phyloP scores from a whole-genome alignment of 345 rosid genomes.

The Iberis pinnata region DNA sequence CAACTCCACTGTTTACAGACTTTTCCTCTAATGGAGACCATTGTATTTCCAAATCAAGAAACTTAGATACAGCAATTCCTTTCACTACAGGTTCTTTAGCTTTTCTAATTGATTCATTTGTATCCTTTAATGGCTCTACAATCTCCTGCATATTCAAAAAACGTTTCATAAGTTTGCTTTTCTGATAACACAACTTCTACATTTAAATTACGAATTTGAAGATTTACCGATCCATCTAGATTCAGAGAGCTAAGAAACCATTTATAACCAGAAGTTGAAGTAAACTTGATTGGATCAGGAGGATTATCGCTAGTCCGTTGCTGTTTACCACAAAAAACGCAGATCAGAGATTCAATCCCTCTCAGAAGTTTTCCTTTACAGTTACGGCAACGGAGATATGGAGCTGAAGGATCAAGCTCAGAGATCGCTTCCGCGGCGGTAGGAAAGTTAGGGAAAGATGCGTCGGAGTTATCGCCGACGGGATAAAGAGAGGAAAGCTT shows the following conservation, averaged over 20 bases:
- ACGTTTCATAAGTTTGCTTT: neutral
- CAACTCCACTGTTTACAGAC: constrained; percentile 14
- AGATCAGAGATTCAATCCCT: constrained; percentile 50
- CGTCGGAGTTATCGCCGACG: constrained; percentile 26
- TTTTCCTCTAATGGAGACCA: constrained; percentile 47
- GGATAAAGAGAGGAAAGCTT: constrained; percentile 52
- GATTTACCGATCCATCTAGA: constrained; percentile 69
- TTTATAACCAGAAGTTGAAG: constrained; percentile 47
- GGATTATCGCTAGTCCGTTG: constrained; percentile 34
- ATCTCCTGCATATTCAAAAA: constrained; percentile 49
- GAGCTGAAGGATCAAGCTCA: constrained; percentile 53
- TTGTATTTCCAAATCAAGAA: constrained; percentile 60
- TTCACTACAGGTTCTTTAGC: constrained; percentile 25
- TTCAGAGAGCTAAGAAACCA: constrained; percentile 61
- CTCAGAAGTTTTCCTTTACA: constrained; percentile 62
- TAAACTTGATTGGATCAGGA: constrained; percentile 62
- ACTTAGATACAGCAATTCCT: constrained; percentile 43
- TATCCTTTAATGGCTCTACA: constrained; percentile 39
- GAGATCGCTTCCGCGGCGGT: constrained; percentile 41
- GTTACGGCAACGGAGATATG: constrained; percentile 55
- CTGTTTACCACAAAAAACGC: constrained; percentile 71
- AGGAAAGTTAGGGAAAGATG: constrained; percentile 30
- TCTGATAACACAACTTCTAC: neutral
- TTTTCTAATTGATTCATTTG: constrained; percentile 36
- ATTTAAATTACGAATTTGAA: neutral